Percentiles rank a stretch among this genome's conserved stretches.
Conservation (phyloP, 495 filamentous ascomycete genomes). For the Annulohypoxylon bovei region DNA sequence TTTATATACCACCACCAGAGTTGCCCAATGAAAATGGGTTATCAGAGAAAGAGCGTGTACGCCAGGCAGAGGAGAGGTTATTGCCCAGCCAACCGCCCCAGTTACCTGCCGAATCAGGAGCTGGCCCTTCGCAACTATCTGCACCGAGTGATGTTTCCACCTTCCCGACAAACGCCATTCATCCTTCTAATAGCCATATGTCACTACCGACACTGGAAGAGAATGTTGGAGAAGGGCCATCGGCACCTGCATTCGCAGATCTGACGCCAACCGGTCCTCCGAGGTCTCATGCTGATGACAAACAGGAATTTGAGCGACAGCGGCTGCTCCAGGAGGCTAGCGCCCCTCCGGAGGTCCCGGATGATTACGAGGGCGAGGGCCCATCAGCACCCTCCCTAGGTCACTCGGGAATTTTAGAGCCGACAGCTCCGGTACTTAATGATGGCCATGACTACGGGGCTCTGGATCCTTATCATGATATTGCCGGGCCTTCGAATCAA, state of each 20-base stretch:
- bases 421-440: constrained; percentile 73
- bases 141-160: constrained; percentile 33
- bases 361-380: constrained; percentile 55
- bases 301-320: constrained; percentile 82
- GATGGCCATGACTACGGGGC: constrained; percentile 68
- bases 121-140: constrained; percentile 58
- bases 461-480: constrained; percentile 47
- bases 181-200: constrained; percentile 43
- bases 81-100: constrained; percentile 75
- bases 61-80: constrained; percentile 72
- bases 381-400: constrained; percentile 29
- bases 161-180: constrained; percentile 48
- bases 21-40: constrained; percentile 61
- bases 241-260: constrained; percentile 59
- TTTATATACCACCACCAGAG: constrained; percentile 65
- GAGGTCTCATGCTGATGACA: constrained; percentile 71
- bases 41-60: constrained; percentile 75
- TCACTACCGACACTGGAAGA: constrained; percentile 1
- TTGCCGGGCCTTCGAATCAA: constrained; percentile 36
- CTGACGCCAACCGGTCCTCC: constrained; percentile 47
- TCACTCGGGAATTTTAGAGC: constrained; percentile 45
- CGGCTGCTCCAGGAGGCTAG: constrained; percentile 77
- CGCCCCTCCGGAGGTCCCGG: constrained; percentile 66
- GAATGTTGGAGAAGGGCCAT: constrained; percentile 45
- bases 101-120: constrained; percentile 48